These are phyloP conservation scores for Kwoniella europaea DNA, from an alignment of 768 basidiomycete genomes.

Conservation along the genomic window DNA sequence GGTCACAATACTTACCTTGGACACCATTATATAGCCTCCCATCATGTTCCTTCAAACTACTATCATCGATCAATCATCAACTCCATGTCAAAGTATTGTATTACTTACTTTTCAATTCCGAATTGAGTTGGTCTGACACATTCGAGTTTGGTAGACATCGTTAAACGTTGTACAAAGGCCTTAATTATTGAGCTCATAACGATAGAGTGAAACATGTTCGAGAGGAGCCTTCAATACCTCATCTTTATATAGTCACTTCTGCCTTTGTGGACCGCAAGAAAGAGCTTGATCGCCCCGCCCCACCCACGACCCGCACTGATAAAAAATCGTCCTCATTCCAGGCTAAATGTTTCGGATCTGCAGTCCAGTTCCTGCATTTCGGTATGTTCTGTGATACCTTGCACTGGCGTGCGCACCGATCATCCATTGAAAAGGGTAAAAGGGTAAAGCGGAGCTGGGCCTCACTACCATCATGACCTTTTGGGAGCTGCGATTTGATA, in stretches of 20 bases:
- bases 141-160: background rate
- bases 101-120: background rate
- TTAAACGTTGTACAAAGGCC: background rate
- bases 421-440: background rate
- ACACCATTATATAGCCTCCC: constrained; percentile 6
- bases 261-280: too few relatives aligned
- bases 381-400: background rate
- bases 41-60: constrained; percentile 1
- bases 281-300: too few relatives aligned
- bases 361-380: background rate
- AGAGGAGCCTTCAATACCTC: background rate
- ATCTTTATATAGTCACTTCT: too few relatives aligned
- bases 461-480: too few relatives aligned
- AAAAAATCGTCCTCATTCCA: background rate
- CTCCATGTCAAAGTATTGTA: background rate
- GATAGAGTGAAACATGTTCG: background rate
- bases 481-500: too few relatives aligned
- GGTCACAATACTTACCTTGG: background rate
- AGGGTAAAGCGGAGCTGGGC: too few relatives aligned
- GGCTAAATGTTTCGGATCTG: background rate
- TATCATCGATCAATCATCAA: background rate
- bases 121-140: background rate
- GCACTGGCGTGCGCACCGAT: background rate
- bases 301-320: too few relatives aligned
- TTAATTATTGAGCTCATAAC: background rate